Evolutionary conservation across 768 basidiomycete genomes (phyloP).

Genomic region (Termitomyces eurrhizus): DNA sequence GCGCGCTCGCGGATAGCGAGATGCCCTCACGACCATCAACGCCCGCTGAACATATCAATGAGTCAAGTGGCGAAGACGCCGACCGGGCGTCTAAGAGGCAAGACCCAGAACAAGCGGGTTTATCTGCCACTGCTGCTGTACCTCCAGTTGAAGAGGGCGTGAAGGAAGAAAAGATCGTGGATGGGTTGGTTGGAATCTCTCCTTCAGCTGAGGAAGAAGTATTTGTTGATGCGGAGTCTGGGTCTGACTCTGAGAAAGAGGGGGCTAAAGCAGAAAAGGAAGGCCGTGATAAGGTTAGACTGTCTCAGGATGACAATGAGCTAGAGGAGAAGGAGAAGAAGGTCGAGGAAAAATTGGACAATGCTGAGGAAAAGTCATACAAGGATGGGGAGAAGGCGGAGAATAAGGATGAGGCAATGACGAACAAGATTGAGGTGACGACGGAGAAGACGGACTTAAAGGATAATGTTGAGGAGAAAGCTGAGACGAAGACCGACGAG

Average conservation of each 20-base stretch:
- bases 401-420: neutral
- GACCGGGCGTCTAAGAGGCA: neutral
- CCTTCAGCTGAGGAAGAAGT: conserved; percentile 5
- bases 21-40: conserved; percentile 28
- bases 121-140: neutral
- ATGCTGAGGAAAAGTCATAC: neutral
- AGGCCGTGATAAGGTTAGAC: conserved; percentile 1
- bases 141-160: neutral
- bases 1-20: conserved; percentile 20
- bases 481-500: neutral
- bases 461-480: neutral
- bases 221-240: conserved; percentile 9
- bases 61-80: neutral
- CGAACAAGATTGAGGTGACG: too few relatives aligned
- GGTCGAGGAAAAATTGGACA: conserved; percentile 2
- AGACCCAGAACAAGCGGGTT: neutral
- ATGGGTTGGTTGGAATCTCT: neutral
- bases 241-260: conserved; percentile 5
- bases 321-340: neutral
- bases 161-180: neutral
- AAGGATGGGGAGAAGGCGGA: conserved; percentile 3
- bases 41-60: conserved; percentile 4
- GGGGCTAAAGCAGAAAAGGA: neutral
- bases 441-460: too few relatives aligned
- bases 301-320: conserved; percentile 2